Evolutionary conservation across 2,329 filamentous ascomycete species (phyloP).

Genomic region (Fusarium cicatricum): DNA sequence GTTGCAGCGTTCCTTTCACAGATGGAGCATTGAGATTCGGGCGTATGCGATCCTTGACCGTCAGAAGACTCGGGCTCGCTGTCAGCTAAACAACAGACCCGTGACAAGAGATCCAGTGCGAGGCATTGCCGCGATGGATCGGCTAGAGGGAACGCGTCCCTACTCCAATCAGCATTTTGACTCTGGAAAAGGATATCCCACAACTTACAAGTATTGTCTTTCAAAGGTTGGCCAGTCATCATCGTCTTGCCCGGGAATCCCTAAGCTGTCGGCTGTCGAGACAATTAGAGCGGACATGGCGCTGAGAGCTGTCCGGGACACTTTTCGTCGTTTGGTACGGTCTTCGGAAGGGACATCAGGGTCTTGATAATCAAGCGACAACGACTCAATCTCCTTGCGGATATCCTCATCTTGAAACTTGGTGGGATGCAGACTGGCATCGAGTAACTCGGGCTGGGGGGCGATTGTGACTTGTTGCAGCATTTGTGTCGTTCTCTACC

Average conservation of each 20-base stretch:
- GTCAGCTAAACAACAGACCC: constrained; percentile 49
- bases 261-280: constrained; percentile 43
- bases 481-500: constrained; percentile 43
- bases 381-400: constrained; percentile 40
- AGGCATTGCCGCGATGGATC: constrained; percentile 60
- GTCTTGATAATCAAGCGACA: constrained; percentile 41
- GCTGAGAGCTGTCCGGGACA: constrained; percentile 31
- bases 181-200: background rate
- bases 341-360: constrained; percentile 32
- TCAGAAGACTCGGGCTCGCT: background rate
- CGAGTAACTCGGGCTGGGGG: constrained; percentile 29
- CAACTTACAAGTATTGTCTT: constrained; percentile 57
- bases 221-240: constrained; percentile 44
- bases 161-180: constrained; percentile 39
- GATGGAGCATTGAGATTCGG: constrained; percentile 33
- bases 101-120: constrained; percentile 63
- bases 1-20: constrained; percentile 35
- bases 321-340: constrained; percentile 44
- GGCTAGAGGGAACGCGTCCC: constrained; percentile 54
- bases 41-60: background rate
- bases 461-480: constrained; percentile 41
- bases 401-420: constrained; percentile 44
- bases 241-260: constrained; percentile 31
- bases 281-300: constrained; percentile 29
- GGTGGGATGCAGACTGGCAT: constrained; percentile 40